A percentile compares a stretch with the other conserved stretches of the same genome.
phyloP scores from a whole-genome alignment of 805 yeast species.

The Saccharomycopsis selenospora region DNA sequence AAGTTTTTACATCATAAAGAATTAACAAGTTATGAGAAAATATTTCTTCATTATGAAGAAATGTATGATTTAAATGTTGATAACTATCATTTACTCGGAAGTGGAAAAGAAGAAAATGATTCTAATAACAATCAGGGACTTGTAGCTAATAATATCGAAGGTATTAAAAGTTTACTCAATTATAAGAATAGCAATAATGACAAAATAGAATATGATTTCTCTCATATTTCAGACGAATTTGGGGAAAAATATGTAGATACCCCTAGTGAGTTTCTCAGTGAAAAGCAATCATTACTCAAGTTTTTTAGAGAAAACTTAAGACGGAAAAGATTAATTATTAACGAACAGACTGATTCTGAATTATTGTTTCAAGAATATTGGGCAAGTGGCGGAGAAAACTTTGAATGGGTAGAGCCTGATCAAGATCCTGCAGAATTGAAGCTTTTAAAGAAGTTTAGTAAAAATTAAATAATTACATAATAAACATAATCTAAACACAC shows the following conservation, averaged over 20 bases:
- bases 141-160: conserved; percentile 4
- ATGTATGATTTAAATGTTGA: conserved; percentile 34
- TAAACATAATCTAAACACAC: too few species aligned
- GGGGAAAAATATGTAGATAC: conserved; percentile 2
- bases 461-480: conserved; percentile 4
- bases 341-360: conserved; percentile 57
- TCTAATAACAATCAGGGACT: not conserved
- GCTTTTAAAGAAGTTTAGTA: conserved; percentile 16
- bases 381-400: conserved; percentile 81
- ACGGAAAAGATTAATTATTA: conserved; percentile 30
- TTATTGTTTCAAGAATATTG: conserved; percentile 71
- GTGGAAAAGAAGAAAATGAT: not conserved
- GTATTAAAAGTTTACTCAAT: conserved; percentile 10
- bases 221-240: not conserved
- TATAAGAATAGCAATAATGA: conserved; percentile 2
- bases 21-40: conserved; percentile 29
- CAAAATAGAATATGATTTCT: conserved; percentile 1
- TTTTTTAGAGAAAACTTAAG: conserved; percentile 24
- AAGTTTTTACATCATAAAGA: conserved; percentile 31
- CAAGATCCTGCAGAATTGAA: conserved; percentile 73
- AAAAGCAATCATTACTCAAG: conserved; percentile 8
- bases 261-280: conserved; percentile 5
- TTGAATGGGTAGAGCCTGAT: conserved; percentile 86
- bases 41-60: conserved; percentile 37
- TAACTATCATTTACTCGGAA: conserved; percentile 31